Evolutionary conservation across 371 early-diverging fungal species (phyloP).

Genomic region (Circinella minor): DNA sequence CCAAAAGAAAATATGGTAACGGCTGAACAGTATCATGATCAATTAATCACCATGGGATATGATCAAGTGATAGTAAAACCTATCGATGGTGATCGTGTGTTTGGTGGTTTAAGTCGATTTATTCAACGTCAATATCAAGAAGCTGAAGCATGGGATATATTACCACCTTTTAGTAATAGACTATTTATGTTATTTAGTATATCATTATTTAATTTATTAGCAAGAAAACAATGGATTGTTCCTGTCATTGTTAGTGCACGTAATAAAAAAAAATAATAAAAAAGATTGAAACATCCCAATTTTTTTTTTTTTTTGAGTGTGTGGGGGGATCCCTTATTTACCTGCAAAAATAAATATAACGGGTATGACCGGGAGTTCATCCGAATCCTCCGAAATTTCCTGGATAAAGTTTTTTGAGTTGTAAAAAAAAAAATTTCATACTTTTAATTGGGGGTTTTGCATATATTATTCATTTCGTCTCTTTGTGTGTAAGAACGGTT

Average conservation of each 20-base stretch:
- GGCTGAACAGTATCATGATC: conserved; percentile 14
- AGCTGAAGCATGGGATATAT: conserved; percentile 23
- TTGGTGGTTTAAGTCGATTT: conserved; percentile 18
- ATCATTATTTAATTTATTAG: conserved; percentile 15
- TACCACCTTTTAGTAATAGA: conserved; percentile 7
- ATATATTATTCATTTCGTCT: too few species aligned
- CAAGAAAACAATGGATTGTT: conserved; percentile 14
- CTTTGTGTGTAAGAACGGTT: too few species aligned
- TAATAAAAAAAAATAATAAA: neutral
- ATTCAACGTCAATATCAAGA: conserved; percentile 14
- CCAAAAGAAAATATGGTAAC: conserved; percentile 38
- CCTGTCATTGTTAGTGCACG: conserved; percentile 20
- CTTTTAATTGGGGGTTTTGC: too few species aligned
- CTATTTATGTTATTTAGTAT: conserved; percentile 9
- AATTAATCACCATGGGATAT: conserved; percentile 15
- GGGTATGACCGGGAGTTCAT: conserved; percentile 10
- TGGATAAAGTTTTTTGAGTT: conserved; percentile 13
- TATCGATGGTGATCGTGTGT: conserved; percentile 15
- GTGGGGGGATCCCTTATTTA: too few species aligned
- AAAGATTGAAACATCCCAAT: neutral
- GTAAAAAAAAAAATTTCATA: neutral
- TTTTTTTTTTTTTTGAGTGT: too few species aligned
- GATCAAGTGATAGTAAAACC: conserved; percentile 13
- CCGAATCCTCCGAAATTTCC: conserved; percentile 12
- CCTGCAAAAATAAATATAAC: neutral